A percentile compares a stretch with the other conserved stretches of the same genome.
phyloP scores from a whole-genome alignment of 73 alveolate species.

The Symbiodinium natans region DNA sequence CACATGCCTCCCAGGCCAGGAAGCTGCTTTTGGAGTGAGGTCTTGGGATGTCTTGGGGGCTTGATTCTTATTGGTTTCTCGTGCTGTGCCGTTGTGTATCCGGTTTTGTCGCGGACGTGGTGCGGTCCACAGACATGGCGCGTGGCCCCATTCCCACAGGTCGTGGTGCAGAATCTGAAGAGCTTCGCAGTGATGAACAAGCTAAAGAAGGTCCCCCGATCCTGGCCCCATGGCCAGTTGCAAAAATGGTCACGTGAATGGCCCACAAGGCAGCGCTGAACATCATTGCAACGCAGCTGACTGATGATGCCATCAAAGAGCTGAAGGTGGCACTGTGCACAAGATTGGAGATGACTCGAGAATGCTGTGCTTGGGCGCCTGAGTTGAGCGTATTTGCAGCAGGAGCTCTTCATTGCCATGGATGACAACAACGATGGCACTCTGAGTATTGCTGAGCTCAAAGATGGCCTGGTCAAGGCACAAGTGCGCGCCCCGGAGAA shows the following conservation, averaged over 20 bases:
- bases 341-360: too few relatives aligned
- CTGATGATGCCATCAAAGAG: slow-evolving; percentile 73
- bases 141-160: slow-evolving; percentile 39
- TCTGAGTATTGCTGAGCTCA: slow-evolving; percentile 44
- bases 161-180: slow-evolving; percentile 78
- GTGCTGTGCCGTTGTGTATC: neutral
- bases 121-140: too few relatives aligned
- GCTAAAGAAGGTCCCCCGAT: slow-evolving; percentile 7
- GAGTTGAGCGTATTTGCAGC: neutral
- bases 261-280: slow-evolving; percentile 59
- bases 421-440: slow-evolving; percentile 88
- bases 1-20: slow-evolving; percentile 63
- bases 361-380: neutral
- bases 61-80: neutral
- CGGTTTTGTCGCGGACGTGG: too few relatives aligned
- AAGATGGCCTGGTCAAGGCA: slow-evolving; percentile 52
- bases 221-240: too few relatives aligned
- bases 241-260: too few relatives aligned
- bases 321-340: slow-evolving; percentile 23
- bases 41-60: neutral
- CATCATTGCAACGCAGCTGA: slow-evolving; percentile 84
- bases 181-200: slow-evolving; percentile 92
- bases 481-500: neutral
- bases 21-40: neutral
- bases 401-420: slow-evolving; percentile 89